Conservation (phyloP, 345 rosid species). For the Firmiana major region DNA sequence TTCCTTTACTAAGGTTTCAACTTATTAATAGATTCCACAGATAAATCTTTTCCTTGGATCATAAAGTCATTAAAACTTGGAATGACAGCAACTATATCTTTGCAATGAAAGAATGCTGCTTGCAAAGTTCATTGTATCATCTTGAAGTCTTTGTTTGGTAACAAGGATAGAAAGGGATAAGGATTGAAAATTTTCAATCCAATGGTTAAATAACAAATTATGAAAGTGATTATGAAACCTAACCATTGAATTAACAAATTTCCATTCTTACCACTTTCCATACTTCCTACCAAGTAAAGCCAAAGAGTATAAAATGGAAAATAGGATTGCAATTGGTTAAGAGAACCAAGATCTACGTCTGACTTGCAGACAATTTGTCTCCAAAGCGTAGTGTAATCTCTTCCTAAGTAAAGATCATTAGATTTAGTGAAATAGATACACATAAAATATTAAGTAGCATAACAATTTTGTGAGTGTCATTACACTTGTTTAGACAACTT, state of each 20-base stretch:
- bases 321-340: not conserved
- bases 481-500: no score
- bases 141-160: not conserved
- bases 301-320: not conserved
- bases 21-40: not conserved
- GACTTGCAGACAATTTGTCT: not conserved
- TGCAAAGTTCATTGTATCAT: not conserved
- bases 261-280: no score
- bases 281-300: no score
- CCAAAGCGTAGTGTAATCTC: not conserved
- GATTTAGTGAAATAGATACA: not conserved
- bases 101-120: not conserved
- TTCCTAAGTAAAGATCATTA: not conserved
- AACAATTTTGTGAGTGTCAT: no score
- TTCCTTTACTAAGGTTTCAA: not conserved
- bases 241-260: no score
- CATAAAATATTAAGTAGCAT: not conserved
- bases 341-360: not conserved
- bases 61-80: not conserved
- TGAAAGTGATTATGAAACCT: no score
- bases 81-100: not conserved
- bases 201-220: no score
- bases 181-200: no score
- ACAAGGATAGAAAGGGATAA: no score
- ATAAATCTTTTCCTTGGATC: not conserved